A percentile compares a stretch with the other conserved stretches of the same genome.
phyloP scores from a whole-genome alignment of 1,139 yeast species.

The Suhomyces coccinellae region DNA sequence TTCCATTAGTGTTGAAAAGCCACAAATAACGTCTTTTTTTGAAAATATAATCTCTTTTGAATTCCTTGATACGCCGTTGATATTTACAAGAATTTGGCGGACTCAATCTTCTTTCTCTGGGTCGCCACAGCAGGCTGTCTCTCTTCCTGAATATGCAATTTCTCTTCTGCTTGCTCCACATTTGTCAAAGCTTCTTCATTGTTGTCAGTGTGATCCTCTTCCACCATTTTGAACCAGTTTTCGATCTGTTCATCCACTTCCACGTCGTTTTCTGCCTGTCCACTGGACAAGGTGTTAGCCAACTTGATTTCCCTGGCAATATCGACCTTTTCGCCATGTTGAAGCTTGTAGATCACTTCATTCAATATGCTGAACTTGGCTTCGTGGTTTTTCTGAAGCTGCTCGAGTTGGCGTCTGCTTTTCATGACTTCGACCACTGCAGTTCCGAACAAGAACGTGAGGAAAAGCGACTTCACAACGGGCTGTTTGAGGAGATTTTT shows the following conservation, averaged over 20 bases:
- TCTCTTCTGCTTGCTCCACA: neutral
- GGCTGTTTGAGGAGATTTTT: constrained; percentile 29
- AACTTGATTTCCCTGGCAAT: constrained; percentile 39
- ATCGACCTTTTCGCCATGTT: constrained; percentile 36
- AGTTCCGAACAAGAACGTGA: constrained; percentile 42
- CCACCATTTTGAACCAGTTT: constrained; percentile 34
- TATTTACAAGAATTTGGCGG: constrained; percentile 18
- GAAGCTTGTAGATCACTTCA: constrained; percentile 32
- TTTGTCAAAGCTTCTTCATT: neutral
- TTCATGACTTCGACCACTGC: constrained; percentile 42
- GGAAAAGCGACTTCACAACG: constrained; percentile 39
- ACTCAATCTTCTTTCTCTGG: constrained; percentile 12
- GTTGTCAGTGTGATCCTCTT: constrained; percentile 18
- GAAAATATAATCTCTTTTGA: neutral
- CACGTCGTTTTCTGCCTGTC: constrained; percentile 35
- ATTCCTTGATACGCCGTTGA: neutral
- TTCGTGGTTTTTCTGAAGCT: constrained; percentile 29
- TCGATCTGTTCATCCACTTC: constrained; percentile 45
- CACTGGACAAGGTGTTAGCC: constrained; percentile 37
- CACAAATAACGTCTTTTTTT: too few relatives aligned
- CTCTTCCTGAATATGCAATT: neutral
- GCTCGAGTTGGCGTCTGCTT: constrained; percentile 35
- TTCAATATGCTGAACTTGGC: constrained; percentile 34
- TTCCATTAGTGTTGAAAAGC: too few relatives aligned
- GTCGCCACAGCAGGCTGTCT: neutral